Evolutionary conservation across 192 early-diverging fungal species (phyloP).

Genomic region (Phlyctochytrium bullatum): DNA sequence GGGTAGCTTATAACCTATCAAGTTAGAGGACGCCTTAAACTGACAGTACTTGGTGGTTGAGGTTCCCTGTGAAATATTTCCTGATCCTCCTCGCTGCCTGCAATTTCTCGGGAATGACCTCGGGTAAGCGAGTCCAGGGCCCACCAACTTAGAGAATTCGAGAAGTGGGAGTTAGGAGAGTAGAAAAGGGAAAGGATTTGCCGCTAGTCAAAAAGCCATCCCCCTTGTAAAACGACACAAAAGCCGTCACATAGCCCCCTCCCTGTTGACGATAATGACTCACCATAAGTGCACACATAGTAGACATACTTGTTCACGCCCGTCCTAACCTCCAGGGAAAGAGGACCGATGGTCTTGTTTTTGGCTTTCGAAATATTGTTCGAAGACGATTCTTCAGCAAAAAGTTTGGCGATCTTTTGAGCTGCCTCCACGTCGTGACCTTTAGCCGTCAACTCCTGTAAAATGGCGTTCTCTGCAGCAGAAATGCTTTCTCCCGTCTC

Average conservation of each 20-base stretch:
- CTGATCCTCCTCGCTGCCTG: conserved; percentile 47
- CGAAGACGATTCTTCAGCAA: conserved; percentile 25
- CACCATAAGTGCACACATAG: conserved; percentile 53
- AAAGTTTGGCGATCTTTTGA: conserved; percentile 1
- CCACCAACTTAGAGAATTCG: conserved; percentile 41
- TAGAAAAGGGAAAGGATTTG: conserved; percentile 2
- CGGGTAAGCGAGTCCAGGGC: conserved; percentile 52
- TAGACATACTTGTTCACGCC: conserved; percentile 64
- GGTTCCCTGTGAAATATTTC: conserved; percentile 57
- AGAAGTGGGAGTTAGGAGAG: not conserved
- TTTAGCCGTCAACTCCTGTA: conserved; percentile 18
- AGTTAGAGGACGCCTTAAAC: not conserved
- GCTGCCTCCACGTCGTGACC: conserved; percentile 6
- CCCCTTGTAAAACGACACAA: not conserved
- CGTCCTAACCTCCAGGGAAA: conserved; percentile 41
- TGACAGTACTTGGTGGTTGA: conserved; percentile 45
- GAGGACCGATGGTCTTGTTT: conserved; percentile 27
- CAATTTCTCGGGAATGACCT: conserved; percentile 56
- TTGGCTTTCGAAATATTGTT: conserved; percentile 21
- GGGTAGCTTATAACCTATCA: conserved; percentile 54
- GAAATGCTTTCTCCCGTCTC: conserved; percentile 12
- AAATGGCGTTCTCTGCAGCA: conserved; percentile 21
- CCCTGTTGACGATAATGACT: conserved; percentile 8
- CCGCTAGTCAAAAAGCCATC: not conserved
- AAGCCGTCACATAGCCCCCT: not conserved